Conservation (phyloP, 768 basidiomycete genomes). For the Podaxis sp. region DNA sequence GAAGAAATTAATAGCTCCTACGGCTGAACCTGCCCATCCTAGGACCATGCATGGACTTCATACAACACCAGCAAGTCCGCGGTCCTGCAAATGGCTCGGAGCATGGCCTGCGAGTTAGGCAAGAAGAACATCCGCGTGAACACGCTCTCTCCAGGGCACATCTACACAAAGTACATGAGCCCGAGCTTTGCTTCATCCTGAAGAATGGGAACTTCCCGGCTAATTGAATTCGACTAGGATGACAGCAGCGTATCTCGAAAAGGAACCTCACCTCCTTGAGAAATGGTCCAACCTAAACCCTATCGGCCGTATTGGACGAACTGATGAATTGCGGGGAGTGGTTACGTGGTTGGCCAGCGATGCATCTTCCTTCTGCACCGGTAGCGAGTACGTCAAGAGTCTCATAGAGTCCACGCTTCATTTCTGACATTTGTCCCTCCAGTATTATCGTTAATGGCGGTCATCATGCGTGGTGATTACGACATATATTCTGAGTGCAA, state of each 20-base stretch:
- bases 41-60: conserved; percentile 74
- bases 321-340: conserved; percentile 72
- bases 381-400: conserved; percentile 66
- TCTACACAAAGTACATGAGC: conserved; percentile 55
- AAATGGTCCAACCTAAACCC: conserved; percentile 72
- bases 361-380: conserved; percentile 75
- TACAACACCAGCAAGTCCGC: conserved; percentile 79
- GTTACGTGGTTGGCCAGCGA: conserved; percentile 70
- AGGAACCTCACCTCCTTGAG: conserved; percentile 53
- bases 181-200: neutral
- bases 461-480: conserved; percentile 54
- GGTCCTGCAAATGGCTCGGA: conserved; percentile 75
- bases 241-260: conserved; percentile 70
- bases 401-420: neutral
- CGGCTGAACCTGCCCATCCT: neutral
- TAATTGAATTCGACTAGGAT: conserved; percentile 37
- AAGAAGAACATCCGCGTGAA: conserved; percentile 66
- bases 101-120: conserved; percentile 80
- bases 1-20: neutral
- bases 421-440: conserved; percentile 5
- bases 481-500: neutral
- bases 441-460: conserved; percentile 62
- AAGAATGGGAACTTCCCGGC: neutral
- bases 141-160: conserved; percentile 71
- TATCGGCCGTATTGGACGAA: conserved; percentile 63